Conservation (phyloP, 1,284 basidiomycete genomes). For the Apiotrichum mycotoxinovorans region DNA sequence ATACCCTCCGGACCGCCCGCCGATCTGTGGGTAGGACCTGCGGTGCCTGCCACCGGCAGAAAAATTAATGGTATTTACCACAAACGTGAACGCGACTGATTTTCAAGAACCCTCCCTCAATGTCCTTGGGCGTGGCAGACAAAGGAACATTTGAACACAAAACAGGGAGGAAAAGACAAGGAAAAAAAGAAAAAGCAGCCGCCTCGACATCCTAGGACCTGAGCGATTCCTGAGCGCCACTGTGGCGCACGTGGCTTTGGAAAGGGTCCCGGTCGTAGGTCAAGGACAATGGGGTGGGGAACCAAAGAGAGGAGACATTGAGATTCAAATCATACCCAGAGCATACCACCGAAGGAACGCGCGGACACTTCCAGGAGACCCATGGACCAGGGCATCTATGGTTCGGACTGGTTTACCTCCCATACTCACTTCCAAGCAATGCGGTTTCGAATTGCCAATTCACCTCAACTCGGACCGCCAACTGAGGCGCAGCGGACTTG, state of each 20-base stretch:
- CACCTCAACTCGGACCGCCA: too few relatives aligned
- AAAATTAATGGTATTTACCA: too few relatives aligned
- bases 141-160: neutral
- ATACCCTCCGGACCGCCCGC: neutral
- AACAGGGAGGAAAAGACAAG: neutral
- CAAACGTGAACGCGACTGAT: neutral
- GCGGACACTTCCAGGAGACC: too few relatives aligned
- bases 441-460: too few relatives aligned
- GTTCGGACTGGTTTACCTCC: too few relatives aligned
- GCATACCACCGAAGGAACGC: too few relatives aligned
- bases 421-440: too few relatives aligned
- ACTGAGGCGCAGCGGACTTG: too few relatives aligned
- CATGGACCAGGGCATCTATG: too few relatives aligned
- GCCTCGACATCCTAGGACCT: neutral
- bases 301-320: too few relatives aligned
- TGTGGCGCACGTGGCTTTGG: neutral
- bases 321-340: too few relatives aligned
- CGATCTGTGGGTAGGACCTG: neutral
- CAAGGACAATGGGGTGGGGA: too few relatives aligned
- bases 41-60: neutral
- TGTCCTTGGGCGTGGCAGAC: neutral
- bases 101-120: neutral
- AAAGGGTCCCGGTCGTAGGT: neutral
- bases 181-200: neutral
- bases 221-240: neutral